Evolutionary conservation across 345 rosid genomes (phyloP).

Genomic region (Eucalyptus marginata): DNA sequence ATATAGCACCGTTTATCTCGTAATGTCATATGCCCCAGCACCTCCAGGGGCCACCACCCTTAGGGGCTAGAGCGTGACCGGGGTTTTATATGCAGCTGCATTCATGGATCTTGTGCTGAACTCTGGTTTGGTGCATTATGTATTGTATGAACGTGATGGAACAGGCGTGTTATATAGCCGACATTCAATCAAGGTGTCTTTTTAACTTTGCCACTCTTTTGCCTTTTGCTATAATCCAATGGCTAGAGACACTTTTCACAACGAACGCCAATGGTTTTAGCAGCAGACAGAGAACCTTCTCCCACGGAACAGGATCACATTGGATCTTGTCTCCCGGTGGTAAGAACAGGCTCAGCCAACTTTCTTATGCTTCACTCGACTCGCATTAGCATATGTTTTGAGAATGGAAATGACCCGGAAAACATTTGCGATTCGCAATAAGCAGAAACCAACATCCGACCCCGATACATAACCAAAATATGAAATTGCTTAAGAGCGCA

Average conservation of each 20-base stretch:
- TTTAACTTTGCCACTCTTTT: background rate
- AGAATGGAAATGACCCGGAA: background rate
- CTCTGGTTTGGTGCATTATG: background rate
- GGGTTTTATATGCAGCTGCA: background rate
- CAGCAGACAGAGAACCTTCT: background rate
- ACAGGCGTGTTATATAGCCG: background rate
- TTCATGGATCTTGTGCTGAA: background rate
- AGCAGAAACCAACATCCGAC: background rate
- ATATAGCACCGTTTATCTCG: slow-evolving; percentile 52
- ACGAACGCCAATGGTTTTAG: background rate
- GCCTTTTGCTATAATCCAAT: background rate
- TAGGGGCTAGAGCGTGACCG: background rate
- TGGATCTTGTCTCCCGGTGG: background rate
- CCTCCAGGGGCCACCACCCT: background rate
- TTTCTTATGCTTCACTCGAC: background rate
- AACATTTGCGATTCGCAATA: background rate
- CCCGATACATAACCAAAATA: background rate
- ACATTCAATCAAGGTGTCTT: background rate
- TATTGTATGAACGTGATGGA: background rate
- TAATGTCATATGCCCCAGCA: background rate
- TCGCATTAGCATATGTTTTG: background rate
- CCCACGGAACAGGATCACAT: background rate
- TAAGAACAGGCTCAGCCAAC: background rate
- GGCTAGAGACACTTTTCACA: background rate
- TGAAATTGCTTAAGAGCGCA: background rate